Evolutionary conservation across 202 grass and related monocot species (phyloP).

Genomic region (Carex arenaria): DNA sequence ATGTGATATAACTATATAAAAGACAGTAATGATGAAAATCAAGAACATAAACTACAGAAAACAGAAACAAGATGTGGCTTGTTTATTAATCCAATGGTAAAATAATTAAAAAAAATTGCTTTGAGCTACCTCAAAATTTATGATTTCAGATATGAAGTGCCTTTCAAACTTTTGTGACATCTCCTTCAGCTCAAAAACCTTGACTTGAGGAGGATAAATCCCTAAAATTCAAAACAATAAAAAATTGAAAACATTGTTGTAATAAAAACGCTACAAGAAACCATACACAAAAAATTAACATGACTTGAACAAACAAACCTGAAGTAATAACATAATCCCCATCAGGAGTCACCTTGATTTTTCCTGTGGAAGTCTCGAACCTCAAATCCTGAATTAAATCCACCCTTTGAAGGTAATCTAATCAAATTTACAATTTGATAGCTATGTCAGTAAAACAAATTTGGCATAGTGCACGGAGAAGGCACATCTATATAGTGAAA

Average conservation of each 20-base stretch:
- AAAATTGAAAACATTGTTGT: slow-evolving; percentile 3
- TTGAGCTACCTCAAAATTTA: slow-evolving; percentile 71
- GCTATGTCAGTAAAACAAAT: not conserved
- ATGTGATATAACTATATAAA: slow-evolving; percentile 11
- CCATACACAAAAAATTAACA: not conserved
- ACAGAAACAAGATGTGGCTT: not conserved
- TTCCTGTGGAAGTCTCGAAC: slow-evolving; percentile 74
- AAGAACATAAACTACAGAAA: not conserved
- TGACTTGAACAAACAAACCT: slow-evolving; percentile 28
- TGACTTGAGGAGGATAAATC: slow-evolving; percentile 93
- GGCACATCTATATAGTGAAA: not conserved
- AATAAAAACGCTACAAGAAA: not conserved
- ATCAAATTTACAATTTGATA: not conserved
- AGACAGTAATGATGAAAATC: not conserved
- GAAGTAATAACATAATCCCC: slow-evolving; percentile 78
- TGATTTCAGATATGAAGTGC: slow-evolving; percentile 82
- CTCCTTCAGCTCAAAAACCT: slow-evolving; percentile 85
- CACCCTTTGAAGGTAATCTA: slow-evolving; percentile 68
- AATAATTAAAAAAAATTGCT: not conserved
- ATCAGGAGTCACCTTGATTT: slow-evolving; percentile 69
- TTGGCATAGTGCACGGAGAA: not conserved
- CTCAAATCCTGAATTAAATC: slow-evolving; percentile 87
- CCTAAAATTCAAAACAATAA: slow-evolving; percentile 30
- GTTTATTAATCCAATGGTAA: not conserved
- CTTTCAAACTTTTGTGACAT: slow-evolving; percentile 93